Evolutionary conservation across 768 basidiomycete species (phyloP).

Genomic region (Chiua virens): DNA sequence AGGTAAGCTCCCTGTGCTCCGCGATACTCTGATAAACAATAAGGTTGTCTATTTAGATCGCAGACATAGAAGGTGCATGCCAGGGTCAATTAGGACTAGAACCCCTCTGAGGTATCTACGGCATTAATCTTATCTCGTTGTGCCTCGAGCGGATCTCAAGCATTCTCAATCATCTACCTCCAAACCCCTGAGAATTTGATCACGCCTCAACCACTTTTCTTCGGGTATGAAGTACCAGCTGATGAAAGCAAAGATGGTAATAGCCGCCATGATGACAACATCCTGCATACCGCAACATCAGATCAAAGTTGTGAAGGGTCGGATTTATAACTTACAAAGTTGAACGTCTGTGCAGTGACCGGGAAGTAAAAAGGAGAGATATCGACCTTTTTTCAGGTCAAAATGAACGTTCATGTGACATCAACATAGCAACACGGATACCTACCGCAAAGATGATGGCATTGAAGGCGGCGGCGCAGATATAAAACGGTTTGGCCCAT

Average conservation of each 20-base stretch:
- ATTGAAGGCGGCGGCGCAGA: slow-evolving; percentile 70
- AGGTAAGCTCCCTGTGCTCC: slow-evolving; percentile 44
- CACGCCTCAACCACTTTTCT: slow-evolving; percentile 75
- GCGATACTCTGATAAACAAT: background rate
- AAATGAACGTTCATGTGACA: slow-evolving; percentile 1
- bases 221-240: slow-evolving; percentile 81
- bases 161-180: slow-evolving; percentile 18
- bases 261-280: slow-evolving; percentile 72
- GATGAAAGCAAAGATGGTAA: slow-evolving; percentile 74
- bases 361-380: slow-evolving; percentile 90
- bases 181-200: slow-evolving; percentile 56
- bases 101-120: slow-evolving; percentile 37
- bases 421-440: slow-evolving; percentile 10
- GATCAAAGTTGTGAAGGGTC: background rate
- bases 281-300: slow-evolving; percentile 46
- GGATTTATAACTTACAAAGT: slow-evolving; percentile 61
- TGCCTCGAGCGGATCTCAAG: background rate
- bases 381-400: slow-evolving; percentile 52
- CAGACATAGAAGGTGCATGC: slow-evolving; percentile 79
- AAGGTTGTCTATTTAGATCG: slow-evolving; percentile 43
- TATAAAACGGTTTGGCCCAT: slow-evolving; percentile 66
- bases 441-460: slow-evolving; percentile 69
- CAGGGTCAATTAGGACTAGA: slow-evolving; percentile 69
- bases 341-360: slow-evolving; percentile 72
- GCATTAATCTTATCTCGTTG: background rate